Conservation (phyloP, 805 yeast genomes). For the Lachancea meyersii region DNA sequence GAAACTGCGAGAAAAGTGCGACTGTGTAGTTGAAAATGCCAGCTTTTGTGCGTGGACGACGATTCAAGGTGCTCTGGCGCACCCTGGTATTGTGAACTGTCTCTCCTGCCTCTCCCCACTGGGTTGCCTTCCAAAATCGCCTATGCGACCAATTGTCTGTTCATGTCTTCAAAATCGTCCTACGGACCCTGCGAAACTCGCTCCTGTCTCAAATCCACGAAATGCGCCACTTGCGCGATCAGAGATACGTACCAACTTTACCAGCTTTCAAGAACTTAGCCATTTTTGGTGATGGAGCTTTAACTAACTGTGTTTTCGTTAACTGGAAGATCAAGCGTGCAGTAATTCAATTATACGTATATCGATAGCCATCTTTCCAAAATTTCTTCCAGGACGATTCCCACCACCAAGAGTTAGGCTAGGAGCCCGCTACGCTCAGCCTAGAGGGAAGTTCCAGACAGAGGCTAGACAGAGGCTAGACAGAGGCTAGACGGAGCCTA, state of each 20-base stretch:
- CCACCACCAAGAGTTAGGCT: background rate
- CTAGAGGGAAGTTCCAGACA: background rate
- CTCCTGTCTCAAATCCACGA: background rate
- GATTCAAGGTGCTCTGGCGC: too few species aligned
- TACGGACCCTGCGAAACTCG: background rate
- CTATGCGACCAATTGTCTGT: too few species aligned
- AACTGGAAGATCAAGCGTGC: slow-evolving; percentile 5
- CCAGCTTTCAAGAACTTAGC: slow-evolving; percentile 99
- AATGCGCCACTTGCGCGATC: background rate
- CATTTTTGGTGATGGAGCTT: slow-evolving; percentile 46
- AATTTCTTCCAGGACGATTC: slow-evolving; percentile 1
- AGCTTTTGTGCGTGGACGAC: too few species aligned
- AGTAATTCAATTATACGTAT: slow-evolving; percentile 1
- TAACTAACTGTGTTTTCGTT: slow-evolving; percentile 17
- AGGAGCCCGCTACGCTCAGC: background rate
- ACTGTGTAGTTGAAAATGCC: too few species aligned
- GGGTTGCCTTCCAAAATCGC: too few species aligned
- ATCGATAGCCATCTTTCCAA: slow-evolving; percentile 1
- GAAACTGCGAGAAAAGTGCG: too few species aligned
- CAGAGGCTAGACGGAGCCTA: background rate
- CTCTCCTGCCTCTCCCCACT: too few species aligned
- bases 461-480: background rate
- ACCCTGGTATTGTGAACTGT: too few species aligned
- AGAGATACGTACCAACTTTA: slow-evolving; percentile 67
- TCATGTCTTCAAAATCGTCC: background rate